Percentiles rank a stretch among this genome's conserved stretches.
Conservation (phyloP, 1,284 basidiomycete species). For the Ceratobasidium sp. region DNA sequence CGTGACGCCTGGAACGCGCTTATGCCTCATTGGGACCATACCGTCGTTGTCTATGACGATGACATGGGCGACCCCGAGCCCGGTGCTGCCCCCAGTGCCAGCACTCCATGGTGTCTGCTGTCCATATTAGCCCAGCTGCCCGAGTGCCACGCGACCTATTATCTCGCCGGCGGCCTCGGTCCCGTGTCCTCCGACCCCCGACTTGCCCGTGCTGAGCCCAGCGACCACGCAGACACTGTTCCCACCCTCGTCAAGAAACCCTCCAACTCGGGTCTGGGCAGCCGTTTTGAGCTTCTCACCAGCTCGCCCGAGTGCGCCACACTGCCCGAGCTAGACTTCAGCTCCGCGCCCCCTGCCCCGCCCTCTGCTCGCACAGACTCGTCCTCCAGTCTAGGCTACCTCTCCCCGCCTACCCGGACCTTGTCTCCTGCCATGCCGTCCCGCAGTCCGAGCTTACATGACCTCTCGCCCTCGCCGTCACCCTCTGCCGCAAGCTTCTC, state of each 20-base stretch:
- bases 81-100: constrained; percentile 66
- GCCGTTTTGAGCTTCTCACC: constrained; percentile 29
- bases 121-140: constrained; percentile 46
- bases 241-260: constrained; percentile 25
- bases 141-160: constrained; percentile 60
- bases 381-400: constrained; percentile 53
- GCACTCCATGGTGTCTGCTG: constrained; percentile 54
- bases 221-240: neutral
- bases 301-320: constrained; percentile 32
- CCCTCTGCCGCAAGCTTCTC: constrained; percentile 56
- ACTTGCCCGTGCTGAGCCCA: constrained; percentile 16
- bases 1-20: constrained; percentile 75
- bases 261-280: neutral
- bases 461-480: constrained; percentile 72
- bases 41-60: constrained; percentile 80
- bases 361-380: constrained; percentile 17
- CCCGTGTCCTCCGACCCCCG: constrained; percentile 58
- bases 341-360: neutral
- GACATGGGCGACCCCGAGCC: constrained; percentile 74
- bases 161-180: constrained; percentile 76
- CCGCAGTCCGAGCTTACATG: constrained; percentile 57
- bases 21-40: constrained; percentile 75
- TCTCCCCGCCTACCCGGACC: constrained; percentile 66
- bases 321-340: constrained; percentile 34
- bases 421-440: constrained; percentile 56